Evolutionary conservation across 2,329 filamentous ascomycete genomes (phyloP).

Genomic region (Ophiostoma tasmaniense): DNA sequence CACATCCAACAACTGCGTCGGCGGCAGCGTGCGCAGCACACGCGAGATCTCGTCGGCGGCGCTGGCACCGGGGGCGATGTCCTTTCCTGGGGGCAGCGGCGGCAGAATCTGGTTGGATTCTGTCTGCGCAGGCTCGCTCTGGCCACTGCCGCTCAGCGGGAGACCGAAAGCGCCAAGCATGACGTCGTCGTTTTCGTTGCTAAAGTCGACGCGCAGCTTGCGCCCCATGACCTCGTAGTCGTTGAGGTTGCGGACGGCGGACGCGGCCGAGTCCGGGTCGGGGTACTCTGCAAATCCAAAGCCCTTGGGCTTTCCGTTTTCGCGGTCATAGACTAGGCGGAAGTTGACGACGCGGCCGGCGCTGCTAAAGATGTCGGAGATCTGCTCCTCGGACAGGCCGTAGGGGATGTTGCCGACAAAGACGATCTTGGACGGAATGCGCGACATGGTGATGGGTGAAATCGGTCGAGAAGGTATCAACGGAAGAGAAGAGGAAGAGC

Average conservation of each 20-base stretch:
- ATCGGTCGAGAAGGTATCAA: too few relatives aligned
- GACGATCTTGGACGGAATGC: constrained; percentile 68
- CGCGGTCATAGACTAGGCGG: constrained; percentile 87
- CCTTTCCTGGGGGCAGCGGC: constrained; percentile 64
- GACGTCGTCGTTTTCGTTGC: constrained; percentile 55
- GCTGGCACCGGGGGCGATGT: constrained; percentile 72
- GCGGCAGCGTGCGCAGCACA: constrained; percentile 77
- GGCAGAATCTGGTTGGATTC: constrained; percentile 57
- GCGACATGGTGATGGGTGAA: constrained; percentile 47
- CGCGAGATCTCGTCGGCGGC: constrained; percentile 87
- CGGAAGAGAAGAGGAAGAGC: background rate
- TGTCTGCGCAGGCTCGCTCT: background rate
- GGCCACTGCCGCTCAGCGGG: background rate
- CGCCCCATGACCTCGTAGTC: constrained; percentile 92
- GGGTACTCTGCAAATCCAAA: constrained; percentile 96
- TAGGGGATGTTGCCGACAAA: constrained; percentile 86
- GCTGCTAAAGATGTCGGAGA: constrained; percentile 84
- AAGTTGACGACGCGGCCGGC: constrained; percentile 89
- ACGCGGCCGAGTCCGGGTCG: constrained; percentile 77
- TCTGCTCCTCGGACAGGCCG: constrained; percentile 90
- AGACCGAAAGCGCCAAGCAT: background rate
- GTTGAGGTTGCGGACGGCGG: constrained; percentile 90
- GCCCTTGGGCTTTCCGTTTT: constrained; percentile 88
- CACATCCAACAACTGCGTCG: constrained; percentile 84
- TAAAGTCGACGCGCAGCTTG: constrained; percentile 91